These are phyloP conservation scores for Yarrowia alimentaria DNA, from an alignment of 805 yeast species.

Conservation along the genomic window DNA sequence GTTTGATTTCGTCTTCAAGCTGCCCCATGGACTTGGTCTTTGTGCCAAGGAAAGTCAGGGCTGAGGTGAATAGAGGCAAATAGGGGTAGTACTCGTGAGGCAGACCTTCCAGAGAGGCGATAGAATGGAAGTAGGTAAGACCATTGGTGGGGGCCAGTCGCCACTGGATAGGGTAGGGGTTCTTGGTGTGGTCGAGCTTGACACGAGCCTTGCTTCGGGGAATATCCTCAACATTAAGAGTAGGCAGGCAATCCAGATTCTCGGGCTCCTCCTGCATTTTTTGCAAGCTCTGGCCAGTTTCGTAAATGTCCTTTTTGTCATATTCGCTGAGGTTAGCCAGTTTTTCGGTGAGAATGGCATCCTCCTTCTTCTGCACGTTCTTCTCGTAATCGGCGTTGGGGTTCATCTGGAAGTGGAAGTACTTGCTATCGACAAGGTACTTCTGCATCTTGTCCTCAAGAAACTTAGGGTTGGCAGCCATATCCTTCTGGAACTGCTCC, in stretches of 20 bases:
- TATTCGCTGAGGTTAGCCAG: constrained; percentile 48
- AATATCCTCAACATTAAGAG: constrained; percentile 72
- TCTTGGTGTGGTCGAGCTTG: constrained; percentile 1
- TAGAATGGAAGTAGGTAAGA: constrained; percentile 69
- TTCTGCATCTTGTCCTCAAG: constrained; percentile 60
- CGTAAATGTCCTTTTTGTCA: constrained; percentile 57
- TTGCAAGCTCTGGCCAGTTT: constrained; percentile 59
- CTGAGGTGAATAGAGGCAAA: constrained; percentile 72
- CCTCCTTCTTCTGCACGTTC: constrained; percentile 56
- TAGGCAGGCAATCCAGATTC: constrained; percentile 77
- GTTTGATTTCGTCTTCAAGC: constrained; percentile 79
- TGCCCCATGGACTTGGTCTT: constrained; percentile 64
- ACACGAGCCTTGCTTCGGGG: constrained; percentile 41
- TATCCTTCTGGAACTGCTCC: constrained; percentile 59
- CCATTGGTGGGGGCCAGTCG: constrained; percentile 44
- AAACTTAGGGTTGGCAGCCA: constrained; percentile 52
- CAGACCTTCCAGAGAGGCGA: constrained; percentile 56
- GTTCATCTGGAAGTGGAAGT: constrained; percentile 70
- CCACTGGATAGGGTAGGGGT: constrained; percentile 22
- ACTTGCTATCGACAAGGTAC: constrained; percentile 53
- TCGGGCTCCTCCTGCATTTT: constrained; percentile 66
- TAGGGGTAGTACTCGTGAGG: constrained; percentile 65
- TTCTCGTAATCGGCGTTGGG: constrained; percentile 62
- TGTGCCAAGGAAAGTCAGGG: constrained; percentile 89
- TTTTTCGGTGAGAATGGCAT: constrained; percentile 47